Evolutionary conservation across 345 rosid genomes (phyloP).

Genomic region (Euclidium syriacum): DNA sequence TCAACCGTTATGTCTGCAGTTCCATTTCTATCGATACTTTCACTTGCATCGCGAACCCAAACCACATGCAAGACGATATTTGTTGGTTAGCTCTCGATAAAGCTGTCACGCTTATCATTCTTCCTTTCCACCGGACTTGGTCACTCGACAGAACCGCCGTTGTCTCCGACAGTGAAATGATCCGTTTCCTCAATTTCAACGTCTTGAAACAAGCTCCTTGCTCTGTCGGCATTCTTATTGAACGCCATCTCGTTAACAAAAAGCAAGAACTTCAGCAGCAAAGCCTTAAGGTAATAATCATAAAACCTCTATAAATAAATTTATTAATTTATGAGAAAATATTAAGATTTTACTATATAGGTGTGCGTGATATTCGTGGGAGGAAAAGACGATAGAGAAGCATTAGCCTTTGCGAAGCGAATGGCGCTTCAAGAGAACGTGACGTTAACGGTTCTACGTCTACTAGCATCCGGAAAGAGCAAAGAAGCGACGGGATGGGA

Average conservation of each 20-base stretch:
- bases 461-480: neutral
- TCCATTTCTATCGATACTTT: constrained; percentile 30
- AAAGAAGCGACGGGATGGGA: constrained; percentile 31
- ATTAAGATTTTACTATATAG: neutral
- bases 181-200: constrained; percentile 31
- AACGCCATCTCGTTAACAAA: constrained; percentile 10
- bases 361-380: constrained; percentile 43
- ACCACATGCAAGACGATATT: constrained; percentile 55
- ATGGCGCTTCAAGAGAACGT: constrained; percentile 32
- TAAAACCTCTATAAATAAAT: too few relatives aligned
- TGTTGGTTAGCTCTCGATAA: constrained; percentile 50
- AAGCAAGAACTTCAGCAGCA: constrained; percentile 1
- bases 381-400: constrained; percentile 56
- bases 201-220: constrained; percentile 63
- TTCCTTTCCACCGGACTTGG: constrained; percentile 65
- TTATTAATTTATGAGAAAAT: too few relatives aligned
- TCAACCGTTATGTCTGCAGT: constrained; percentile 20
- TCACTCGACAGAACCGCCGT: constrained; percentile 29
- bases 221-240: constrained; percentile 49
- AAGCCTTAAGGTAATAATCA: constrained; percentile 14
- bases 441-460: constrained; percentile 29
- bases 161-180: constrained; percentile 25
- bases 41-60: constrained; percentile 28
- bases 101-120: constrained; percentile 38
- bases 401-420: constrained; percentile 38